These are phyloP conservation scores for Phytophthora lateralis DNA, from an alignment of 352 stramenopile species.

Conservation along the genomic window DNA sequence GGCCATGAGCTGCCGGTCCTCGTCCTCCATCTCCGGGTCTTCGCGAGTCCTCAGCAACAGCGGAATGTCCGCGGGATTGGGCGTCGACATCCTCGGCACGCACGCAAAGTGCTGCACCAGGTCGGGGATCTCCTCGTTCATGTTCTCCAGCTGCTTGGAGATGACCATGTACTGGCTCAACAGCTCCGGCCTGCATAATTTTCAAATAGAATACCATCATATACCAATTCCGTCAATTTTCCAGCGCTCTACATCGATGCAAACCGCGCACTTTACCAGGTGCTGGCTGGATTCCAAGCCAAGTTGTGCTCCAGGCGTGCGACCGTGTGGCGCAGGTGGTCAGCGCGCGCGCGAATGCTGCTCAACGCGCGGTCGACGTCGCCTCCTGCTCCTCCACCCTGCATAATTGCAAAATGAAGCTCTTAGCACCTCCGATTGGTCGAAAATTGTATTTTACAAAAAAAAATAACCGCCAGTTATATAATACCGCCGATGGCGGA, in stretches of 20 bases:
- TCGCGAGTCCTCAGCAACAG: slow-evolving; percentile 81
- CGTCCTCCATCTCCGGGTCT: slow-evolving; percentile 86
- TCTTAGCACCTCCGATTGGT: not conserved
- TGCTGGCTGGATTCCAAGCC: slow-evolving; percentile 80
- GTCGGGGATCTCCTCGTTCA: slow-evolving; percentile 88
- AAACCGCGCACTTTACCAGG: slow-evolving; percentile 45
- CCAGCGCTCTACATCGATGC: not conserved
- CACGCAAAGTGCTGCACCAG: slow-evolving; percentile 87
- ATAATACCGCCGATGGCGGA: slow-evolving; percentile 25
- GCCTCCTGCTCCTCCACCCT: slow-evolving; percentile 41
- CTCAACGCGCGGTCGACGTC: slow-evolving; percentile 81
- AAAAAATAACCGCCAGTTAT: not conserved
- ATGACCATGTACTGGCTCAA: slow-evolving; percentile 89
- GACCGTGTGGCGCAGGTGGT: slow-evolving; percentile 83
- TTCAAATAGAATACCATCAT: not conserved
- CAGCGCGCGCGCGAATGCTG: slow-evolving; percentile 79
- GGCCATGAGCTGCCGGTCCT: slow-evolving; percentile 72
- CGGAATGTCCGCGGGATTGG: slow-evolving; percentile 78
- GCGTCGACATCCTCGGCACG: slow-evolving; percentile 82
- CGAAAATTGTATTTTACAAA: not conserved
- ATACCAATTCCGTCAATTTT: not conserved
- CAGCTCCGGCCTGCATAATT: slow-evolving; percentile 65
- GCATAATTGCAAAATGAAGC: slow-evolving; percentile 31
- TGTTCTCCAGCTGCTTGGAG: slow-evolving; percentile 88
- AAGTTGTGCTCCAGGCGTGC: slow-evolving; percentile 77